Conservation (phyloP, 2,329 filamentous ascomycete species). For the Fusarium phyllophilum region DNA sequence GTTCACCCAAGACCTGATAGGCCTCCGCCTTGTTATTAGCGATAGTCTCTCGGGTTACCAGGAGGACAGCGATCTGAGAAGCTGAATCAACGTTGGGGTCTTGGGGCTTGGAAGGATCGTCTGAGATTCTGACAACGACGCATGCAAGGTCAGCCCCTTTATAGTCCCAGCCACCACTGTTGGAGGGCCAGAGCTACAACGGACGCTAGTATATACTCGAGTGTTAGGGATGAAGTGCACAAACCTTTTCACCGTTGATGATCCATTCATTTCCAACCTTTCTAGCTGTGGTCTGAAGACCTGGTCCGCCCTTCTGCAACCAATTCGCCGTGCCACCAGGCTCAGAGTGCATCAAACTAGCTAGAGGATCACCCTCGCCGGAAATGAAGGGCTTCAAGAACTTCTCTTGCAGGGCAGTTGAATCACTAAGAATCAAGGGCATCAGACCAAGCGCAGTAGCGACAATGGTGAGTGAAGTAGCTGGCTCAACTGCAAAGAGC, state of each 20-base stretch:
- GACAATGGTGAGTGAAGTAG: background rate
- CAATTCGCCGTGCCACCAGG: slow-evolving; percentile 1
- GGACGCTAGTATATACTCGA: background rate
- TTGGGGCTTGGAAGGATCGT: background rate
- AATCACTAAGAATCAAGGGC: slow-evolving; percentile 1
- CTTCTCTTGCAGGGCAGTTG: background rate
- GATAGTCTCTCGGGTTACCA: background rate
- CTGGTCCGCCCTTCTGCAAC: background rate
- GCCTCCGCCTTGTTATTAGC: background rate
- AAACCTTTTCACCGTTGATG: slow-evolving; percentile 10
- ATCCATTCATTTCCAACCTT: background rate
- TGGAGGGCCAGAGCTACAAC: background rate
- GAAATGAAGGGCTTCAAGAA: slow-evolving; percentile 1
- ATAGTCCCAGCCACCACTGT: slow-evolving; percentile 6
- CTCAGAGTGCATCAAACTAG: slow-evolving; percentile 8
- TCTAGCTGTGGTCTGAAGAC: background rate
- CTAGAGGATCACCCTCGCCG: background rate
- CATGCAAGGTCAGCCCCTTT: slow-evolving; percentile 11
- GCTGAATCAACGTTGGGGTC: background rate
- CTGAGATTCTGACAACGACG: background rate
- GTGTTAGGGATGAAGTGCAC: accelerated
- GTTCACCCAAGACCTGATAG: background rate
- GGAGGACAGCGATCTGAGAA: background rate
- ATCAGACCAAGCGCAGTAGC: slow-evolving; percentile 5
- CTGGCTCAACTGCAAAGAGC: background rate